Evolutionary conservation across 2,329 filamentous ascomycete species (phyloP).

Genomic region (Clonostachys chloroleuca): DNA sequence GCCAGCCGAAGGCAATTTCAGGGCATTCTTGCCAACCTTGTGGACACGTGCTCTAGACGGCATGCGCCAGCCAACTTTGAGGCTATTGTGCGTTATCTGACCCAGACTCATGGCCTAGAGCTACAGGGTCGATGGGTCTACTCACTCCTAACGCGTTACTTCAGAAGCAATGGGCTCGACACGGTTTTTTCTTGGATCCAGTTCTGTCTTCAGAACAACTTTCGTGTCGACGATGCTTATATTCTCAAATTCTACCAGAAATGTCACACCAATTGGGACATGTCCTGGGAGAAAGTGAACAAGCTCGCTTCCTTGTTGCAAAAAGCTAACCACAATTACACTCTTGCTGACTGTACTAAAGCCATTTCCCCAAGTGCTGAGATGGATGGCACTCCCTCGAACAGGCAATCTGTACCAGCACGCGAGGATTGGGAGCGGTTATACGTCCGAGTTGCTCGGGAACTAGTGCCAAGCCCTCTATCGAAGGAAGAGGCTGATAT

Average conservation of each 20-base stretch:
- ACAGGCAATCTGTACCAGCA: background rate
- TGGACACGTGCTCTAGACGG: background rate
- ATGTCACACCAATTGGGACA: slow-evolving; percentile 24
- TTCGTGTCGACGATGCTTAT: background rate
- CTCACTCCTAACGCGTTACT: background rate
- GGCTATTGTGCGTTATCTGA: background rate
- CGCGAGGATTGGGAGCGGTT: background rate
- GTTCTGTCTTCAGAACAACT: background rate
- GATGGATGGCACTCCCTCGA: background rate
- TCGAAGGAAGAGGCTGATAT: background rate
- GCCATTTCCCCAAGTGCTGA: background rate
- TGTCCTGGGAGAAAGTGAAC: slow-evolving; percentile 14
- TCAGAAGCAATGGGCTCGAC: background rate
- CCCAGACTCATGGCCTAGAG: background rate
- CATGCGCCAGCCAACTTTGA: background rate
- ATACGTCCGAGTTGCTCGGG: background rate
- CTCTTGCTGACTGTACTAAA: background rate
- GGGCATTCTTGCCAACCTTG: background rate
- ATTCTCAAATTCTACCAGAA: slow-evolving; percentile 6
- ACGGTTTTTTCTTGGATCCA: background rate
- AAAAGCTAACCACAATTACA: background rate
- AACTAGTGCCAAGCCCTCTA: too few relatives aligned
- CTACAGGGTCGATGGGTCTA: background rate
- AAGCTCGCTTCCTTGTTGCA: background rate
- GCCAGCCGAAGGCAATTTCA: background rate